phyloP scores from a whole-genome alignment of 768 basidiomycete genomes.

The Suillus variegatus region DNA sequence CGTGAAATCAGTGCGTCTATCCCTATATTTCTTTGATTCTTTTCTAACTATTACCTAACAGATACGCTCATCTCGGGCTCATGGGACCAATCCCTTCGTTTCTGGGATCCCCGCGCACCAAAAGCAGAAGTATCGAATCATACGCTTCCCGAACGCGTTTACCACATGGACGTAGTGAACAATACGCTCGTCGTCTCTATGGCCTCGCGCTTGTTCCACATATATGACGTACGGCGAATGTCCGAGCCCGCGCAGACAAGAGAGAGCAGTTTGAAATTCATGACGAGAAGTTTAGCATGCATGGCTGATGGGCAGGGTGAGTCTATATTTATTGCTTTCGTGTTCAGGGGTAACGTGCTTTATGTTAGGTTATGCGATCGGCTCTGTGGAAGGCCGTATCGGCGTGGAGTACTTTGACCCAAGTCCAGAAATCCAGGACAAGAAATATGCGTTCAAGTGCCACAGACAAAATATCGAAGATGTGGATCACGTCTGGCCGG shows the following conservation, averaged over 20 bases:
- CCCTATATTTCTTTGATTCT: neutral
- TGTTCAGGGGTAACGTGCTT: neutral
- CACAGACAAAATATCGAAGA: constrained; percentile 89
- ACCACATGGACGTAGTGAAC: constrained; percentile 77
- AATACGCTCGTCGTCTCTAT: constrained; percentile 88
- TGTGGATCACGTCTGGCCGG: constrained; percentile 95
- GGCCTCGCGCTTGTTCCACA: constrained; percentile 87
- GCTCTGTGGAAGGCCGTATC: constrained; percentile 93
- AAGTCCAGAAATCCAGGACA: constrained; percentile 71
- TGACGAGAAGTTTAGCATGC: constrained; percentile 88
- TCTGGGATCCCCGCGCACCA: constrained; percentile 81
- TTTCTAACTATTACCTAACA: constrained; percentile 26
- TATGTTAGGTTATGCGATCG: constrained; percentile 80
- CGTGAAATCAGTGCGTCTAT: constrained; percentile 57
- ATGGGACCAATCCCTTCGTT: constrained; percentile 87
- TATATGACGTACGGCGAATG: constrained; percentile 87
- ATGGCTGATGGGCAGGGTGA: constrained; percentile 92
- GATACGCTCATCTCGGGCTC: constrained; percentile 82
- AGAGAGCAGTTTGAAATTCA: constrained; percentile 93
- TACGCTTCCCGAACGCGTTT: constrained; percentile 79
- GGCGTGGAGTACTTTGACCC: constrained; percentile 97
- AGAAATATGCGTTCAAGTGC: constrained; percentile 89
- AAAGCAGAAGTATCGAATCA: constrained; percentile 58
- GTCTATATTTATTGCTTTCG: constrained; percentile 14
- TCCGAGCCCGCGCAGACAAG: constrained; percentile 71